These are phyloP conservation scores for Brettanomyces bruxellensis DNA, from an alignment of 805 yeast genomes.

Conservation along the genomic window DNA sequence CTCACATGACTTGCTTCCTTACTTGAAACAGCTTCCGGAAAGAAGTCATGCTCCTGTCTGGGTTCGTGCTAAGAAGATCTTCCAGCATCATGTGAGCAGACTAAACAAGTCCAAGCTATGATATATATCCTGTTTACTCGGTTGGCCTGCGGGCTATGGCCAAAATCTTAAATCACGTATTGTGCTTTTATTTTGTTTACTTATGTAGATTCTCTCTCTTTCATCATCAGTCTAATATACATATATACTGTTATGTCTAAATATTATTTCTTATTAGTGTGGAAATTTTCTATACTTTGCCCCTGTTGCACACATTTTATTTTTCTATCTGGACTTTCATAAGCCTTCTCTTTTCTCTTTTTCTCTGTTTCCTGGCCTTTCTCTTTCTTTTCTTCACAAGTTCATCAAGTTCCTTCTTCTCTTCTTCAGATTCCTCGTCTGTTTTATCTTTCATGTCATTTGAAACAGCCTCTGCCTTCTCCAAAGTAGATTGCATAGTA, in stretches of 20 bases:
- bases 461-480: slow-evolving; percentile 33
- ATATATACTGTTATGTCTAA: too few relatives aligned
- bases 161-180: too few relatives aligned
- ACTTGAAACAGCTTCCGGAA: slow-evolving; percentile 73
- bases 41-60: slow-evolving; percentile 84
- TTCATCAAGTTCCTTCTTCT: slow-evolving; percentile 39
- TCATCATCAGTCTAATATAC: too few relatives aligned
- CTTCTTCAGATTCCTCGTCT: slow-evolving; percentile 71
- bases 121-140: background rate
- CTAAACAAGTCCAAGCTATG: slow-evolving; percentile 38
- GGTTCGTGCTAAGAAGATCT: slow-evolving; percentile 79
- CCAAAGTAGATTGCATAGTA: slow-evolving; percentile 35
- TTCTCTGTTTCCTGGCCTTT: slow-evolving; percentile 27
- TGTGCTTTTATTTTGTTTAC: too few relatives aligned
- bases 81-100: slow-evolving; percentile 76
- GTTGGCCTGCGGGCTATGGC: background rate
- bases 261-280: too few relatives aligned
- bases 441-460: slow-evolving; percentile 42
- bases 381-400: slow-evolving; percentile 42
- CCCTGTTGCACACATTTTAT: background rate
- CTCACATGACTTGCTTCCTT: slow-evolving; percentile 81
- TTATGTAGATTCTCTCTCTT: too few relatives aligned
- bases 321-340: slow-evolving; percentile 47
- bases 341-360: slow-evolving; percentile 31
- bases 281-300: background rate